These are phyloP conservation scores for Plectosphaerella plurivora DNA, from an alignment of 2,329 filamentous ascomycete genomes.

Conservation along the genomic window DNA sequence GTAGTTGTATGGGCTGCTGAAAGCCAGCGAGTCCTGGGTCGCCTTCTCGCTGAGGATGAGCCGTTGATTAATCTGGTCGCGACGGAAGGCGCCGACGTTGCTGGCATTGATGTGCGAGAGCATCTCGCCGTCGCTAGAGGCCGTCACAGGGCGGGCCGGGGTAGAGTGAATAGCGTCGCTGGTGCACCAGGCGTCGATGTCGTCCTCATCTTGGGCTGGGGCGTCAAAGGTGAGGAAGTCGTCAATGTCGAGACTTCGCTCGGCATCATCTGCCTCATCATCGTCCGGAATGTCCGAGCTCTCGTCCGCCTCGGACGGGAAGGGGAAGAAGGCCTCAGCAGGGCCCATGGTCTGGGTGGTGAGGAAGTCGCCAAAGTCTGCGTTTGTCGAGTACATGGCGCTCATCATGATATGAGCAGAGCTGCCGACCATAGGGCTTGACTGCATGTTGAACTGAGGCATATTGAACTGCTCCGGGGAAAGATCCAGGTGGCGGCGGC, in stretches of 20 bases:
- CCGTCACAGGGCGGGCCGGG: constrained; percentile 43
- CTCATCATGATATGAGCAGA: constrained; percentile 76
- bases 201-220: constrained; percentile 56
- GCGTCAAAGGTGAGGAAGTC: constrained; percentile 70
- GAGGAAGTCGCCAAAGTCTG: constrained; percentile 48
- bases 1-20: constrained; percentile 56
- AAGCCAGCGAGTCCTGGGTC: constrained; percentile 58
- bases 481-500: constrained; percentile 43
- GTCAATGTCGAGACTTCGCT: constrained; percentile 60
- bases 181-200: constrained; percentile 43
- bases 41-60: constrained; percentile 57
- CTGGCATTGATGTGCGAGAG: constrained; percentile 59
- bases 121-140: constrained; percentile 40
- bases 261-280: constrained; percentile 57
- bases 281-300: constrained; percentile 37
- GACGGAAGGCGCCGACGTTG: constrained; percentile 75
- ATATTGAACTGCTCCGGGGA: constrained; percentile 52
- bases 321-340: constrained; percentile 71
- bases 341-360: constrained; percentile 67
- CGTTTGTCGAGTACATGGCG: constrained; percentile 57
- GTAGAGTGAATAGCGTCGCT: constrained; percentile 47
- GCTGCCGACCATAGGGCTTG: constrained; percentile 58
- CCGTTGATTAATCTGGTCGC: constrained; percentile 59
- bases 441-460: constrained; percentile 29
- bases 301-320: constrained; percentile 55